These are phyloP conservation scores for Eudorina sp. DNA, from an alignment of 139 green algal species.

Conservation along the genomic window DNA sequence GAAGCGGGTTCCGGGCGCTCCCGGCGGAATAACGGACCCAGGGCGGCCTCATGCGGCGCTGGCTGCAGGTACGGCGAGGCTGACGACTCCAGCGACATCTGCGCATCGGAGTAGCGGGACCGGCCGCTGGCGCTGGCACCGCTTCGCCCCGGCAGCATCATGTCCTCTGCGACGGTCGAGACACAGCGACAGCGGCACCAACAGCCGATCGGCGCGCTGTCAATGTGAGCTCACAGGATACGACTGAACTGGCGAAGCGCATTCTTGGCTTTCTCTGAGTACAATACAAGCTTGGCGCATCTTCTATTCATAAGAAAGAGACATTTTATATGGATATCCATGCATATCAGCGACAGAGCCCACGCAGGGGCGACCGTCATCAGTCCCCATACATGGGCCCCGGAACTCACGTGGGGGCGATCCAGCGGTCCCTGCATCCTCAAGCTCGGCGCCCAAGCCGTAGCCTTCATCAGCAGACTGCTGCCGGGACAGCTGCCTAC, in stretches of 20 bases:
- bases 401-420: constrained; percentile 19
- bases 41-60: not conserved
- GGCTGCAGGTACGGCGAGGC: not conserved
- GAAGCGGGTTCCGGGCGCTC: constrained; percentile 24
- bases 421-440: not conserved
- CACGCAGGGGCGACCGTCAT: no score
- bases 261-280: no score
- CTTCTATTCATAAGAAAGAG: no score
- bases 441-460: constrained; percentile 17
- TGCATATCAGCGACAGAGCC: no score
- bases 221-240: no score
- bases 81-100: constrained; percentile 11
- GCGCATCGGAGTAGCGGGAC: constrained; percentile 15
- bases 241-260: no score
- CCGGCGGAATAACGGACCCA: constrained; percentile 17
- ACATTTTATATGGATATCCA: no score
- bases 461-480: not conserved
- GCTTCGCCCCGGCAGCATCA: constrained; percentile 14
- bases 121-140: not conserved
- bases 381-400: no score
- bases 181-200: no score
- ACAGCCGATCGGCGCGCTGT: no score
- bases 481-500: constrained; percentile 6
- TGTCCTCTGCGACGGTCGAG: constrained; percentile 3
- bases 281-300: no score